Conservation (phyloP, 1,284 basidiomycete species). For the Ganoderma multipileum region DNA sequence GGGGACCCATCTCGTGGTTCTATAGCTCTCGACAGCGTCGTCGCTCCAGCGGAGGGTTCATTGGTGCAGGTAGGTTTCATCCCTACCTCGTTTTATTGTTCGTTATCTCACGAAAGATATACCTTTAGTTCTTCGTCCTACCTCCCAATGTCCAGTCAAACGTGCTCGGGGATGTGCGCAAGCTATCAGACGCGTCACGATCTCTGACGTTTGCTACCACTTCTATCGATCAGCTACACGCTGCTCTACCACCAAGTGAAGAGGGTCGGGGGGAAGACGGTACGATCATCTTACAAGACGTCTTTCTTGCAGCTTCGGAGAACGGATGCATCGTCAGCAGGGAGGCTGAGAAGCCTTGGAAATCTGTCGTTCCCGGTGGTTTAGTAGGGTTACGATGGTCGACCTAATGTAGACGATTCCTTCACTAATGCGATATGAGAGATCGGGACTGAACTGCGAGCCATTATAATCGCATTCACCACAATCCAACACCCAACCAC, state of each 20-base stretch:
- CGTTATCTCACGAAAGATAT: slow-evolving; percentile 20
- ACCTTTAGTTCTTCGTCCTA: slow-evolving; percentile 19
- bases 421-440: not conserved
- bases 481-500: not conserved
- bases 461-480: not conserved
- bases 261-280: slow-evolving; percentile 27
- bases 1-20: slow-evolving; percentile 84
- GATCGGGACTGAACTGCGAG: not conserved
- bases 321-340: slow-evolving; percentile 56
- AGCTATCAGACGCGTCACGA: not conserved
- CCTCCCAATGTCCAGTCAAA: slow-evolving; percentile 16
- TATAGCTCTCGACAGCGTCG: slow-evolving; percentile 71
- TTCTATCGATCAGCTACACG: slow-evolving; percentile 24
- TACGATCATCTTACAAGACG: slow-evolving; percentile 39
- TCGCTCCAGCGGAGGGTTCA: slow-evolving; percentile 63
- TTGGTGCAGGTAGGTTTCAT: slow-evolving; percentile 62
- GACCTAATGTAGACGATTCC: not conserved
- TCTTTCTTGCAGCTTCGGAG: slow-evolving; percentile 64
- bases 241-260: not conserved
- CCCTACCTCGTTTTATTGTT: slow-evolving; percentile 15
- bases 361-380: slow-evolving; percentile 43
- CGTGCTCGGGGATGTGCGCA: slow-evolving; percentile 12
- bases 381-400: slow-evolving; percentile 7
- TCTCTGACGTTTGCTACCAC: slow-evolving; percentile 27
- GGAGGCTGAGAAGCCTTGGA: slow-evolving; percentile 42